Percentiles rank a stretch among this genome's conserved stretches.
Conservation (phyloP, 257 asterid genomes). For the Cynanchum wilfordii region DNA sequence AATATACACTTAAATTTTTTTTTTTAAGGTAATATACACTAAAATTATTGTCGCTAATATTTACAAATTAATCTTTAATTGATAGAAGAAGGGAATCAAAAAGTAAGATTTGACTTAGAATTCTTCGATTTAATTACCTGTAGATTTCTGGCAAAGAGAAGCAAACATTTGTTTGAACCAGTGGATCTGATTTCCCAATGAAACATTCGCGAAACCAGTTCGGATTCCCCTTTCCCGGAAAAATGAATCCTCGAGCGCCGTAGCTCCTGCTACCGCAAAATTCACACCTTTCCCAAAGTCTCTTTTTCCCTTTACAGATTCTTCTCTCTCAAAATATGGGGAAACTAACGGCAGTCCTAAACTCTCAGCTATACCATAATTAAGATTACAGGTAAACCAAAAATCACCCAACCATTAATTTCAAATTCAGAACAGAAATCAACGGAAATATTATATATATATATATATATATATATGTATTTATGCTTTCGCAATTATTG, state of each 20-base stretch:
- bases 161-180: slow-evolving; percentile 38
- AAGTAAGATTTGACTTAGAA: too few species aligned
- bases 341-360: slow-evolving; percentile 33
- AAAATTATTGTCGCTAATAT: too few species aligned
- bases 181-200: slow-evolving; percentile 29
- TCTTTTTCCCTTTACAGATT: background rate
- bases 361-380: slow-evolving; percentile 26
- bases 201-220: slow-evolving; percentile 17
- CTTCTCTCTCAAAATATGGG: slow-evolving; percentile 23
- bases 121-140: background rate
- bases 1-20: too few species aligned
- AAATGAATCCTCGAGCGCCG: slow-evolving; percentile 28
- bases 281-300: slow-evolving; percentile 22
- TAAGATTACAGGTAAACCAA: background rate
- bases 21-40: too few species aligned
- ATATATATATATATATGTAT: too few species aligned
- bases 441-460: too few species aligned
- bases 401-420: background rate
- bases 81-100: background rate
- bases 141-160: slow-evolving; percentile 12
- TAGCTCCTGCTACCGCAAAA: slow-evolving; percentile 47
- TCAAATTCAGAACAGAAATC: background rate
- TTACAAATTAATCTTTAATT: too few species aligned
- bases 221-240: slow-evolving; percentile 25
- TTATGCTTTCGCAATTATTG: too few species aligned